Evolutionary conservation across 2,329 filamentous ascomycete species (phyloP).

Genomic region (Fusarium anguioides): DNA sequence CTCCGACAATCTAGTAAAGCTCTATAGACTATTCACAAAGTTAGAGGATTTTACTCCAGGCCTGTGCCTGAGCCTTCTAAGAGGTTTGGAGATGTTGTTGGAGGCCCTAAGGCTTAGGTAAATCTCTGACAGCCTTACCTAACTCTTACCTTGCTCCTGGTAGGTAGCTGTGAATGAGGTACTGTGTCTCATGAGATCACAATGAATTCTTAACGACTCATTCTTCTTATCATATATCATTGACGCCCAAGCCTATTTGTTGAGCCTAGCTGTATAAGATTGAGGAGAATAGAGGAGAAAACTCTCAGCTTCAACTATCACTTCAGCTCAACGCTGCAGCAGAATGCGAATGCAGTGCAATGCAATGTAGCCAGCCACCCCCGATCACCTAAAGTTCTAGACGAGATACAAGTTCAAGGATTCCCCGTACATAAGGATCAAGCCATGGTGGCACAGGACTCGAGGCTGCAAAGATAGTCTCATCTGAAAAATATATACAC

Average conservation of each 20-base stretch:
- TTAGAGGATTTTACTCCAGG: too few relatives aligned
- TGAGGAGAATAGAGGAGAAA: not conserved
- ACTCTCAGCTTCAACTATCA: not conserved
- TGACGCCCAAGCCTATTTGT: not conserved
- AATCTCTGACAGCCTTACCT: too few relatives aligned
- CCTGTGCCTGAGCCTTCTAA: too few relatives aligned
- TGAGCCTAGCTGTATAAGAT: not conserved
- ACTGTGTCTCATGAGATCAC: too few relatives aligned
- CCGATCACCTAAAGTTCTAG: slow-evolving; percentile 8
- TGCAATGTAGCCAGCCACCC: slow-evolving; percentile 22
- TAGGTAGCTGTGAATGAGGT: too few relatives aligned
- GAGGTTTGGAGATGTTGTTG: too few relatives aligned
- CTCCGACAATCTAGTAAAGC: too few relatives aligned
- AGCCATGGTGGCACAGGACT: slow-evolving; percentile 11
- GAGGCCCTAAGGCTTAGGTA: too few relatives aligned
- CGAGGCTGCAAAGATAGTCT: not conserved
- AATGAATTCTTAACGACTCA: not conserved
- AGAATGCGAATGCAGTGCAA: not conserved
- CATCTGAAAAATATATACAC: slow-evolving; percentile 5
- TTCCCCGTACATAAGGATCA: slow-evolving; percentile 11
- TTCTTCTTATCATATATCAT: not conserved
- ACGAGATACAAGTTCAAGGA: slow-evolving; percentile 14
- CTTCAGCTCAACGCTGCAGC: slow-evolving; percentile 18
- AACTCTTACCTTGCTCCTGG: too few relatives aligned
- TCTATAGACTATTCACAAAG: too few relatives aligned